Evolutionary conservation across 2,329 filamentous ascomycete genomes (phyloP), one percentile per base, ranked within the genome.

Genomic region (Cladophialophora bantiana): DNA sequence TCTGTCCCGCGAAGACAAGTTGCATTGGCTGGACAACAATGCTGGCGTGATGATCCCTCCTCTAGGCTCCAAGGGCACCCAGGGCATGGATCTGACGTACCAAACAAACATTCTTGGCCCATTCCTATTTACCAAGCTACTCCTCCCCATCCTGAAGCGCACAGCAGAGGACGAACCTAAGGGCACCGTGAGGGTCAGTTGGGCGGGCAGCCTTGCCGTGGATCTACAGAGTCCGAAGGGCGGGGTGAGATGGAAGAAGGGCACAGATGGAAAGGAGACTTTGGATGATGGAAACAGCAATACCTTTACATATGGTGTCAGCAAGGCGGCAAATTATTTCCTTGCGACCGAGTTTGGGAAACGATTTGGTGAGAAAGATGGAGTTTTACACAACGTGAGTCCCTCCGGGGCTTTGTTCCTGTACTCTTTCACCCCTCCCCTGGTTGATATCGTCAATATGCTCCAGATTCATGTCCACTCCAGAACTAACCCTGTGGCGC

Each of bases 41-140:
- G 73, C 65, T 54, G 77, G 34, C 72, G 81, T 82, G 5, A 80
- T 80, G 78, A 68, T 70, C 1, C 77, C 79, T 0, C 75, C 76
- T 38, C 20, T 67, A 62, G 73, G 78, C 15, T 72, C 74, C 63
- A 74, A 76, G 67, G 77, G 75, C 5, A 70, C 65, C 10, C 74
- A 78, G 68, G 77, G 77, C 32, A 75, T 77, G 66, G 79, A 82
- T 54, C 55, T 78, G 9, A 76, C 78, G 36, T 62, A 80, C 9
- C 78, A 77, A 13, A 78, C 75, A 2, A 81, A 82, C 64, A 73
- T 73, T 50, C 53, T 81, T 1, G 79, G 73, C 0, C 76, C 77
- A 2, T 80, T 77, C 59, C 68, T 81, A 1, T 78, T 81, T 62
- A 79, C 78, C 2, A 77, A 78, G 40, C 70, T 80, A 0, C 73